Base-by-base conservation (phyloP, 2,329 filamentous ascomycete species). In the Albophoma yamanashiensis region DNA sequence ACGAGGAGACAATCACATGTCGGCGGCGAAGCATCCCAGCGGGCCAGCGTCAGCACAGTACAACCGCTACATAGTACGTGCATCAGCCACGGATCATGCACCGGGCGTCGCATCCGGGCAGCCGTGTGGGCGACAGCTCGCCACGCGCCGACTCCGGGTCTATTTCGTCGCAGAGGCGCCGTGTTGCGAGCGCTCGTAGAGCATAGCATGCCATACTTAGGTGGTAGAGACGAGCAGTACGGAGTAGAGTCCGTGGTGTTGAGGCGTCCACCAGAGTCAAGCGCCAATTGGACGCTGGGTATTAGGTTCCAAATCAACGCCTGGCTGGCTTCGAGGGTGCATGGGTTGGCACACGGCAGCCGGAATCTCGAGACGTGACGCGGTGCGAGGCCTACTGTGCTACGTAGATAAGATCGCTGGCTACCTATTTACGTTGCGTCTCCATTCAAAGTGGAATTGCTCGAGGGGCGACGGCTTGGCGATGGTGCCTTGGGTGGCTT, bases 1-100 rank as follows among this genome's bases (percentile, higher is more conserved):
- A 25, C 42, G 31, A 40, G 47, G 45, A 12, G 25, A 38, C 15
- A 25, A 56, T 59, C 58, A 59, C 58, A 64, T 65, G 55, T 62
- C 36, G 43, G 15, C 34, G 55, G 20, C 56, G 22, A 25, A 45
- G 9, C 7, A 36, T 9, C 34, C 11, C 36, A 38, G n/a, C 42
- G 2, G 11, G 42, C 42, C 11, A 22, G 22, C 43, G 6, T n/a
- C 43, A 25, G 22, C 8, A 25, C 6, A 22, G 34, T 36, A 36
- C 34, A 31, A 5, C 34, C 1, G 1, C 6, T 2, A 17, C 40
- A 42, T n/a, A n/a, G n/a, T n/a, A n/a, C n/a, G n/a, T n/a, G n/a
- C n/a, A n/a, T n/a, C n/a, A 8, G 22, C 43, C 43, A 45, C 43
- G 15, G n/a, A 22, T 22, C n/a, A 45, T 45, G 43, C 43, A 45